Evolutionary conservation across 371 early-diverging fungal genomes (phyloP), one percentile per base, ranked within the genome.

Genomic region (Apophysomyces trapeziformis): DNA sequence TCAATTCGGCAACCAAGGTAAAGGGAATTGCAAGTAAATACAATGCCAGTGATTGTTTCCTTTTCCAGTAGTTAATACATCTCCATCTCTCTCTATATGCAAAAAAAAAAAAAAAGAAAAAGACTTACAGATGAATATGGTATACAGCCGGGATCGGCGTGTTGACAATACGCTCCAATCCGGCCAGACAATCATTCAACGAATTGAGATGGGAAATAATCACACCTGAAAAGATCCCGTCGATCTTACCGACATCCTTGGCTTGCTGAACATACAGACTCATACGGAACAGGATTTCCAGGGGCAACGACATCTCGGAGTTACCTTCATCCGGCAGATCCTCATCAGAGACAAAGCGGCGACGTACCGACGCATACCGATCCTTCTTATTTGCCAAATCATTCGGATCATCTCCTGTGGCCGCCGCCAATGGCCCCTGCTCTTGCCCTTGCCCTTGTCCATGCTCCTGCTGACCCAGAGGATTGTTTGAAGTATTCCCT

Each of bases 101-200:
- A 26, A 26, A 26, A 1, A 26, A 2, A 26, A 26, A 26, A 26
- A 26, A 21, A 21, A 21, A n/a, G n/a, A n/a, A n/a, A 26, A 26
- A 26, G 32, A 69, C 78, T 74, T 76, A 78, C 74, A 93, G 66
- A 77, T 93, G 95, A 63, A 92, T 87, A 36, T 81, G 77, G 69
- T 94, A 94, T 9, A 91, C 93, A 14, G 86, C 69, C 0, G 95
- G 95, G 70, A 93, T 90, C 11, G 95, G 95, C 1, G 91, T 88
- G 66, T 78, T 81, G n/a, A 89, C 78, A 69, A 94, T 89, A 26
- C 95, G 78, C 68, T 93, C 93, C 68, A 93, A 82, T 38, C 80
- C 77, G 36, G 86, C 82, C 43, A 93, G 74, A 66, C 84, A 85
- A 66, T 94, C 94, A 47, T 90, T 83, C 65, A 89, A 62, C 35